phyloP scores from a whole-genome alignment of 768 basidiomycete species.

The Collybia mongolica region DNA sequence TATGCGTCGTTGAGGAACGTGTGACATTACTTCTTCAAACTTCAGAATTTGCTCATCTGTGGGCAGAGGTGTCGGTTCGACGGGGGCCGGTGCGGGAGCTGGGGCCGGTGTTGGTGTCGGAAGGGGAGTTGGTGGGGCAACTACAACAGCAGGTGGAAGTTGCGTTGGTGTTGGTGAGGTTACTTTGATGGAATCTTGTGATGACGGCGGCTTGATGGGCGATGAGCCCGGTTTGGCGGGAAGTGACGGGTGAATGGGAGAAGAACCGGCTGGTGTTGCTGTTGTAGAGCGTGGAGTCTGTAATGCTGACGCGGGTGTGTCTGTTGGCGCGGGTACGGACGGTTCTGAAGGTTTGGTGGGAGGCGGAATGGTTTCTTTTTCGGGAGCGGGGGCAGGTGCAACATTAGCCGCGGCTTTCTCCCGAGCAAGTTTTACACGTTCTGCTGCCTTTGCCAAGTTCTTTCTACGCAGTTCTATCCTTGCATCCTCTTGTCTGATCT shows the following conservation, averaged over 20 bases:
- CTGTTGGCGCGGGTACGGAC: slow-evolving; percentile 13
- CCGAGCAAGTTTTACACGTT: slow-evolving; percentile 24
- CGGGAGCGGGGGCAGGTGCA: slow-evolving; percentile 12
- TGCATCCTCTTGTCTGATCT: slow-evolving; percentile 64
- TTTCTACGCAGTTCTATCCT: slow-evolving; percentile 55
- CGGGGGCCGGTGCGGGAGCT: slow-evolving; percentile 19
- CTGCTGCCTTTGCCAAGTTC: slow-evolving; percentile 30
- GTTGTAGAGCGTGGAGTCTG: slow-evolving; percentile 25
- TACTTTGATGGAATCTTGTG: slow-evolving; percentile 25
- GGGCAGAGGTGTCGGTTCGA: slow-evolving; percentile 21
- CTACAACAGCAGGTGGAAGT: slow-evolving; percentile 21
- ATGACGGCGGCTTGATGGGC: slow-evolving; percentile 20
- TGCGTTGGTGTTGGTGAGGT: slow-evolving; percentile 18
- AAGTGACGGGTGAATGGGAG: slow-evolving; percentile 65
- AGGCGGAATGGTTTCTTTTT: slow-evolving; percentile 11
- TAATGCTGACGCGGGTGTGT: slow-evolving; percentile 16
- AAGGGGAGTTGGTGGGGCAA: slow-evolving; percentile 25
- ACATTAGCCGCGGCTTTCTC: slow-evolving; percentile 24
- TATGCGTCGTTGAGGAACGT: background rate
- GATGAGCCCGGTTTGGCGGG: slow-evolving; percentile 65
- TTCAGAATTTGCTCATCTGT: slow-evolving; percentile 52
- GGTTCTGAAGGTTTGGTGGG: slow-evolving; percentile 11
- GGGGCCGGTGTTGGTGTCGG: slow-evolving; percentile 27
- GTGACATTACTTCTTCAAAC: slow-evolving; percentile 59
- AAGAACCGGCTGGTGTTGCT: slow-evolving; percentile 26